Evolutionary conservation across 2,329 filamentous ascomycete species (phyloP), one percentile per base, ranked within the genome.

Genomic region (Ophiocordyceps camponoti-leonardi): DNA sequence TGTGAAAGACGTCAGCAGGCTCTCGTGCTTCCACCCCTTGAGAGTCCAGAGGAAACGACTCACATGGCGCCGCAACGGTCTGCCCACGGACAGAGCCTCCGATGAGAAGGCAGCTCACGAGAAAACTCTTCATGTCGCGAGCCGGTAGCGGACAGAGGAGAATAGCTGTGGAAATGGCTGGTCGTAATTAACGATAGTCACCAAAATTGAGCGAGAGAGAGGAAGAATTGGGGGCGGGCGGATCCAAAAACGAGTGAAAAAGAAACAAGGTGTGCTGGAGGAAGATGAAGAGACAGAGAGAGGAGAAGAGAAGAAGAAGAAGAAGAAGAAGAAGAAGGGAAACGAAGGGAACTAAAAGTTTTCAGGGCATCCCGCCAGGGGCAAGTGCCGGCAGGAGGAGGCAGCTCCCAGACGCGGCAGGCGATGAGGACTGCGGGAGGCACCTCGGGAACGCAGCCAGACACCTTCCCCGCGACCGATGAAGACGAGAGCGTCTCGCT

Each of bases 161-260:
- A 49, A 48, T 44, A 45, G 43, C 43, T 49, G 48, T 48, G 42
- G 43, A 53, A 53, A 55, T 51, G 51, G 54, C 46, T 52, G 50
- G 53, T 53, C 51, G 52, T 52, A 47, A 49, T 54, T 57, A 59
- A 59, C 53, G 56, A 58, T 58, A 51, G 53, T 53, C 51, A 55
- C 57, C 57, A 57, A 59, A 56, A 56, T 57, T 47, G 45, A 48
- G 41, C 43, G 49, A 53, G 49, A 40, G 52, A 47, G 50, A 46
- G 44, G 41, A 39, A 18, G 16, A 18, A 18, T 39, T 39, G 35
- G 18, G 46, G 22, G 16, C 19, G 20, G 44, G 35, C 48, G 45
- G 52, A 53, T 58, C 58, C 57, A 61, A 63, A 59, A 59, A 57
- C 44, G 57, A 51, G 51, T 50, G 50, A 53, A 51, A 37, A 45